phyloP scores from a whole-genome alignment of 2,329 filamentous ascomycete species.

The Chlorencoelia australis region DNA sequence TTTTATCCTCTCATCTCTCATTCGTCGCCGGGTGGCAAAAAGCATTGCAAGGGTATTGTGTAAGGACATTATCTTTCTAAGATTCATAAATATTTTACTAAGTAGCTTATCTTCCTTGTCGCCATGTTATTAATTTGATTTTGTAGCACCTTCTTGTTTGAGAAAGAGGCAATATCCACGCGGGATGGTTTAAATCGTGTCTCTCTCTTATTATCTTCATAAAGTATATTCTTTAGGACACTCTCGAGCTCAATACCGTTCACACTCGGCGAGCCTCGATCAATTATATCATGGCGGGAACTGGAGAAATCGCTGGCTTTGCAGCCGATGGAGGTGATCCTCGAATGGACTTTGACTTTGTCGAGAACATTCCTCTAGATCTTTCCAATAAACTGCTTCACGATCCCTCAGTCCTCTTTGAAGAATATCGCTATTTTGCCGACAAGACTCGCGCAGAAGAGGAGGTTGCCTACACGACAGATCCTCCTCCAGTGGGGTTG shows the following conservation, averaged over 20 bases:
- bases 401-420: slow-evolving; percentile 26
- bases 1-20: too few species aligned
- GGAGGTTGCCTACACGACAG: slow-evolving; percentile 7
- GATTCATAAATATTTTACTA: neutral
- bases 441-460: slow-evolving; percentile 26
- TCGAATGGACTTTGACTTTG: slow-evolving; percentile 9
- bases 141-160: neutral
- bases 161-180: too few species aligned
- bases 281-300: neutral
- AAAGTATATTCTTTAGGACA: too few species aligned
- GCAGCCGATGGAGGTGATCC: slow-evolving; percentile 20
- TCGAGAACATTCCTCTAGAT: slow-evolving; percentile 10
- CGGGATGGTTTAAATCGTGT: neutral
- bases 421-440: slow-evolving; percentile 29
- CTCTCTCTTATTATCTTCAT: neutral
- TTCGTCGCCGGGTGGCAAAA: too few species aligned
- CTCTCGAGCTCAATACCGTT: too few species aligned
- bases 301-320: slow-evolving; percentile 10
- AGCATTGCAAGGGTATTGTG: too few species aligned
- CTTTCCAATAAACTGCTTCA: slow-evolving; percentile 15
- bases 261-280: neutral
- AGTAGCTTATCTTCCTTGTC: slow-evolving; percentile 1
- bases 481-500: slow-evolving; percentile 5
- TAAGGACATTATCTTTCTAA: neutral
- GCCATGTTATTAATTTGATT: neutral